Evolutionary conservation across 768 basidiomycete genomes (phyloP).

Genomic region (Dioszegia crocea): DNA sequence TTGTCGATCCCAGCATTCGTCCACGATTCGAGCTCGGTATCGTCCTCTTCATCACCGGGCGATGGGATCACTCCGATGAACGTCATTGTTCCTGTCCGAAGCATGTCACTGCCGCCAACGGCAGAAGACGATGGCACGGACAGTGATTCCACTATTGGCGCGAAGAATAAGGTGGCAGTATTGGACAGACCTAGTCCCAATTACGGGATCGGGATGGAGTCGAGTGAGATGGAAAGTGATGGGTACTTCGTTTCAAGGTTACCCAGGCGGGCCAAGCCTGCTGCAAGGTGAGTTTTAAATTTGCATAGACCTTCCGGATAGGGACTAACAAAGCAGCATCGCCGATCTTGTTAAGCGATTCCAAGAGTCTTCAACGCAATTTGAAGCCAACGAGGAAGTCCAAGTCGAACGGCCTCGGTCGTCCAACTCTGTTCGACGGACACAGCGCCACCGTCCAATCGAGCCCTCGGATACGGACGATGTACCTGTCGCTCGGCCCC

Average conservation of each 20-base stretch:
- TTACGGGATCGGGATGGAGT: constrained; percentile 21
- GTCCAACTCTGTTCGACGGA: constrained; percentile 23
- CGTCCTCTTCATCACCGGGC: constrained; percentile 1
- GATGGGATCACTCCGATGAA: constrained; percentile 30
- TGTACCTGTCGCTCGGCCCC: constrained; percentile 51
- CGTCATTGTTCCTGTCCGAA: constrained; percentile 9
- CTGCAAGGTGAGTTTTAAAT: background rate
- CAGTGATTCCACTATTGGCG: constrained; percentile 53
- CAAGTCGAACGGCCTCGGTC: constrained; percentile 22
- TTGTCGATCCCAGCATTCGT: background rate
- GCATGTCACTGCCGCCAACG: constrained; percentile 13
- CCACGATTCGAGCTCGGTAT: background rate
- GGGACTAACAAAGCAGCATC: constrained; percentile 51
- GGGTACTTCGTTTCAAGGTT: constrained; percentile 44
- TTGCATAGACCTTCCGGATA: background rate
- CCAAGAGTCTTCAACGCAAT: constrained; percentile 26
- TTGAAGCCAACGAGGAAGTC: constrained; percentile 18
- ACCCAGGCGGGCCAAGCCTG: constrained; percentile 45
- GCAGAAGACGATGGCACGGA: constrained; percentile 37
- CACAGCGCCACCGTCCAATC: constrained; percentile 6
- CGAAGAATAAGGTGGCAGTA: constrained; percentile 22
- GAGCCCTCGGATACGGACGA: constrained; percentile 76
- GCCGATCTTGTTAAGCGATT: constrained; percentile 70
- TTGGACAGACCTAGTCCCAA: background rate
- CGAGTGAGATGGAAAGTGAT: constrained; percentile 44